Evolutionary conservation across 2,329 filamentous ascomycete genomes (phyloP).

Genomic region (Fusarium sp.): DNA sequence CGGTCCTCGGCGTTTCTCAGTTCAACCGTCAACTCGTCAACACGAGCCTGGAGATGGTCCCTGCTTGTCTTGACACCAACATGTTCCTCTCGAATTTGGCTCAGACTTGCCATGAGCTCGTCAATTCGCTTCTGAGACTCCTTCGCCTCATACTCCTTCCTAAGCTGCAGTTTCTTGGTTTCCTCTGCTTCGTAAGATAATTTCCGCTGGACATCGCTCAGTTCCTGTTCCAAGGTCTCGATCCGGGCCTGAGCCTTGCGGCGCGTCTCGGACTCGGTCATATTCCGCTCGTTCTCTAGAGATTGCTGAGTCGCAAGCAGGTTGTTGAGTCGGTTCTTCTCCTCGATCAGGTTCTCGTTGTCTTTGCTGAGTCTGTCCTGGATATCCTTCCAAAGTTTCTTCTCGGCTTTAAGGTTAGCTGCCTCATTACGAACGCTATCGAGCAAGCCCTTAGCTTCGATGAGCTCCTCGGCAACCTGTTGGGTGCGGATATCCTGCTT

Average conservation of each 20-base stretch:
- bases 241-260: constrained; percentile 84
- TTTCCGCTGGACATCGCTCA: constrained; percentile 85
- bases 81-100: constrained; percentile 88
- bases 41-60: constrained; percentile 89
- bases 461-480: constrained; percentile 92
- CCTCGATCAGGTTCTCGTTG: constrained; percentile 87
- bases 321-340: constrained; percentile 86
- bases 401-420: constrained; percentile 94
- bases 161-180: constrained; percentile 83
- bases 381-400: constrained; percentile 94
- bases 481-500: constrained; percentile 93
- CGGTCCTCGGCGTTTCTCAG: constrained; percentile 92
- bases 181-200: constrained; percentile 88
- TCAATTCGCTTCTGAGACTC: constrained; percentile 94
- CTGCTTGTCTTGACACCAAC: constrained; percentile 88
- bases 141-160: constrained; percentile 91
- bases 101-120: constrained; percentile 85
- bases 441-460: constrained; percentile 85
- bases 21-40: constrained; percentile 91
- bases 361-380: constrained; percentile 91
- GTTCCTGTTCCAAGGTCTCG: constrained; percentile 84
- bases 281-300: constrained; percentile 91
- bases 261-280: constrained; percentile 85
- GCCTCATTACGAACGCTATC: constrained; percentile 94
- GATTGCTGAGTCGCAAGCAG: constrained; percentile 89